Evolutionary conservation across 2,329 filamentous ascomycete species (phyloP), one percentile per base, ranked within the genome.

Genomic region (Cordyceps cicadae): DNA sequence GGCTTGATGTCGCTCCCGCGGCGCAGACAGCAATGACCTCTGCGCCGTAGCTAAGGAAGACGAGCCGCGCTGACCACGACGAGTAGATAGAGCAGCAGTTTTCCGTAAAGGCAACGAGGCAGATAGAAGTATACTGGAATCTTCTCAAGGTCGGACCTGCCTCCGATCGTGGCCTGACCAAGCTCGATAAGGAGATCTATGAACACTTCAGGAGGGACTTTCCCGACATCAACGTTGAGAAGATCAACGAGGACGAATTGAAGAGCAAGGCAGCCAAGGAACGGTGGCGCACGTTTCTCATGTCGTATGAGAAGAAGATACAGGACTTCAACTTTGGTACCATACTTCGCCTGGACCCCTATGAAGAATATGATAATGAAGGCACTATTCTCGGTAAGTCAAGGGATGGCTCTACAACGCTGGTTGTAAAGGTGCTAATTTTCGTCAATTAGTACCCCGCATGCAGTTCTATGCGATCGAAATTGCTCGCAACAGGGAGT

Each of bases 241-340:
- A 78, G 12, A 87, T 99, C 65, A 76, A 96, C 72, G 94, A 99
- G 78, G 88, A 96, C 67, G 81, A 89, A 68, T 97, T 99, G 93
- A 99, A 99, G 87, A 97, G 90, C 83, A 95, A 96, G 79, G 76
- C 79, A 15, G 93, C 93, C 72, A 99, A 99, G 81, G 91, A 95
- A 76, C 83, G 84, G 72, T 99, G 94, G 94, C 86, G 94, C 69
- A 89, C 88, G 66, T 99, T 97, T 78, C 89, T 97, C 83, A 92
- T 89, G 81, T 79, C 82, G 64, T 99, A 97, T 74, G 92, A 97
- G 78, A 92, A 96, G 76, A 93, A 84, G 76, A 80, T 99, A n/a
- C 88, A 94, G 65, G 95, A 99, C 76, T 99, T 87, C 81, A 99
- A 97, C 80, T 99, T 97, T 75, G 94, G 94, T 60, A 97, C 94